Evolutionary conservation across 1,139 yeast genomes (phyloP), one percentile per base, ranked within the genome.

Genomic region (Kazachstania sp.): DNA sequence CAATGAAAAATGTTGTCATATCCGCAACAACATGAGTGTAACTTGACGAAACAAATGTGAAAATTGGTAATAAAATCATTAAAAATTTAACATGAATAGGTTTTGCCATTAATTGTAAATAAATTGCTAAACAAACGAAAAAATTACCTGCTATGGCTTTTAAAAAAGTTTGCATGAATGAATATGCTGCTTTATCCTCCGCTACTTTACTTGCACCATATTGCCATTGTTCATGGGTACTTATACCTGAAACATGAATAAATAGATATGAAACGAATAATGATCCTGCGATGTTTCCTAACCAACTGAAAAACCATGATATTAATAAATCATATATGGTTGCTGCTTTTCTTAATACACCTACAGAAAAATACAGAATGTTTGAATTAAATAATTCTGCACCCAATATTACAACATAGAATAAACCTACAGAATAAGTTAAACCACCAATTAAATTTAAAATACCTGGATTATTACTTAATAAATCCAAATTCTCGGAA

Each of bases 1-100:
- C 95, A 55, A 79, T 75, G 9, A 80, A 76, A 11, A 82, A 60
- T 49, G 83, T 56, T 54, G 71, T 79, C 90, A 85, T 83, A 63
- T 86, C 95, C 1, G 95, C 95, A 9, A 86, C 87, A 2, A 79
- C 78, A 60, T 86, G 95, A 4, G 86, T 79, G 63, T 79, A 85
- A 0, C 94, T 94, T 69, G 81, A 70, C 1, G 80, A 57, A 8
- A 83, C 94, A 62, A 85, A 83, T 0, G 88, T 78, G 64, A 83
- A 82, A 12, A 85, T 71, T 0, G 95, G 94, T 23, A 84, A 60
- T 7, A 71, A 56, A 69, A 85, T 74, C 69, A 82, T 66, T n/a
- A 83, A 41, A 41, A 82, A 72, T 57, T 83, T 83, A 37, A 86
- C 94, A 59, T 85, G 94, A n/a, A 81, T 58, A 0, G 95, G 94